A percentile compares a stretch with the other conserved stretches of the same genome.
phyloP scores from a whole-genome alignment of 1,139 yeast species.

The Zygosaccharomyces sapae region DNA sequence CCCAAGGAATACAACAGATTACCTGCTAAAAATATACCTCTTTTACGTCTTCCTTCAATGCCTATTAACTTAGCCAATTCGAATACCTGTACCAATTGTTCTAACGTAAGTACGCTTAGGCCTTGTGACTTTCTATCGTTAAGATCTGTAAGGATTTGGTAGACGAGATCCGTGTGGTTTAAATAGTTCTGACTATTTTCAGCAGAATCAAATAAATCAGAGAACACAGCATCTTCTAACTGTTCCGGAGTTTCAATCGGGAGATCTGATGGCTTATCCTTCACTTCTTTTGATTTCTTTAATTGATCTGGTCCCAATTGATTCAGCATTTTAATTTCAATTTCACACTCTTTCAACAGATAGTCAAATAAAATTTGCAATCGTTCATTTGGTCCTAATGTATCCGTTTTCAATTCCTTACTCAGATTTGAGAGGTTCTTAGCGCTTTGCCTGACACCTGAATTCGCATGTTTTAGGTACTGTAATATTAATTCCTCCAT shows the following conservation, averaged over 20 bases:
- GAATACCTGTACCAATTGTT: constrained; percentile 27
- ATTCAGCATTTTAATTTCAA: constrained; percentile 24
- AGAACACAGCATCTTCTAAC: constrained; percentile 12
- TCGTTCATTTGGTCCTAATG: constrained; percentile 9
- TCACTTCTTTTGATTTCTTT: neutral
- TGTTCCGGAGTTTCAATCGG: constrained; percentile 12
- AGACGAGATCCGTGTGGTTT: constrained; percentile 20
- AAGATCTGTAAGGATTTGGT: constrained; percentile 20
- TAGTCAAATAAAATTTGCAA: constrained; percentile 22
- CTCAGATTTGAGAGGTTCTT: constrained; percentile 20
- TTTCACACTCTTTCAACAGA: constrained; percentile 23
- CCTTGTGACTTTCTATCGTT: constrained; percentile 10
- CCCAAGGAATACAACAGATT: constrained; percentile 27
- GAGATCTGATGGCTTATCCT: constrained; percentile 4
- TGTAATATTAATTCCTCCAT: constrained; percentile 21
- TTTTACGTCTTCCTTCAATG: constrained; percentile 13
- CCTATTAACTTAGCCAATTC: constrained; percentile 29
- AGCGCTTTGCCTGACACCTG: constrained; percentile 25
- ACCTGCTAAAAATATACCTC: constrained; percentile 29
- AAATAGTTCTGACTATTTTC: constrained; percentile 14
- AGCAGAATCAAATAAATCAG: constrained; percentile 11
- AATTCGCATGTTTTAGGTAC: constrained; percentile 21
- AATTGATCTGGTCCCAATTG: constrained; percentile 18
- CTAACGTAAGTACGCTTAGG: constrained; percentile 19
- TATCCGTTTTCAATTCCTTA: constrained; percentile 8